Evolutionary conservation across 805 yeast genomes (phyloP).

Genomic region (Hanseniaspora singularis): DNA sequence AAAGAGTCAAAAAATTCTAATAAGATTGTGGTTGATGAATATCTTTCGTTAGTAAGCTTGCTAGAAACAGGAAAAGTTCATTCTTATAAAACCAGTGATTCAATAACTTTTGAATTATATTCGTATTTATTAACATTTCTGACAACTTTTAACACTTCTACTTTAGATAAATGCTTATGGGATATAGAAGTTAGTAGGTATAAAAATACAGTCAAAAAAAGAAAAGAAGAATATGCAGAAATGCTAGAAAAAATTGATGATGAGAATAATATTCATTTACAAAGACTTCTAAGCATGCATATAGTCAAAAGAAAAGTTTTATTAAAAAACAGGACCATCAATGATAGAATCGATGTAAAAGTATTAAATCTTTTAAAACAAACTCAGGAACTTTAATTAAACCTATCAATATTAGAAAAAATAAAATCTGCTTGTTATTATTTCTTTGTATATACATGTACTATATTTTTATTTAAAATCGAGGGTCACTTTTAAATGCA

Average conservation of each 20-base stretch:
- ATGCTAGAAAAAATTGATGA: background rate
- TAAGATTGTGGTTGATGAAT: background rate
- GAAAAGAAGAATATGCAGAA: background rate
- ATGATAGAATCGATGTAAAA: background rate
- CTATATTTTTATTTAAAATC: too few species aligned
- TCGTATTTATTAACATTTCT: too few species aligned
- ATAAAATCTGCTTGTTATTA: background rate
- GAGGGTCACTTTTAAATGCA: too few species aligned
- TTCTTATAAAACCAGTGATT: too few species aligned
- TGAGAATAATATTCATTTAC: background rate
- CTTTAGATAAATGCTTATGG: background rate
- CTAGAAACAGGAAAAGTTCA: too few species aligned
- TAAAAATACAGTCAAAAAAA: background rate
- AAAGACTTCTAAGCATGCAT: too few species aligned
- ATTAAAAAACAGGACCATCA: background rate
- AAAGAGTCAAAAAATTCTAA: background rate
- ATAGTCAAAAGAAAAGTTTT: background rate
- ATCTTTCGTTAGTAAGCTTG: too few species aligned
- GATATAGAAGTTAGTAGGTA: too few species aligned
- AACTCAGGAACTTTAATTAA: background rate
- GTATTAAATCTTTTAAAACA: background rate
- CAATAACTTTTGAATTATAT: too few species aligned
- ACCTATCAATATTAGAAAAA: too few species aligned
- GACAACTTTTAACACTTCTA: too few species aligned
- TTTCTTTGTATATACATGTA: background rate